These are phyloP conservation scores for Pseudogymnoascus sp. DNA, from an alignment of 2,329 filamentous ascomycete genomes.

Conservation along the genomic window DNA sequence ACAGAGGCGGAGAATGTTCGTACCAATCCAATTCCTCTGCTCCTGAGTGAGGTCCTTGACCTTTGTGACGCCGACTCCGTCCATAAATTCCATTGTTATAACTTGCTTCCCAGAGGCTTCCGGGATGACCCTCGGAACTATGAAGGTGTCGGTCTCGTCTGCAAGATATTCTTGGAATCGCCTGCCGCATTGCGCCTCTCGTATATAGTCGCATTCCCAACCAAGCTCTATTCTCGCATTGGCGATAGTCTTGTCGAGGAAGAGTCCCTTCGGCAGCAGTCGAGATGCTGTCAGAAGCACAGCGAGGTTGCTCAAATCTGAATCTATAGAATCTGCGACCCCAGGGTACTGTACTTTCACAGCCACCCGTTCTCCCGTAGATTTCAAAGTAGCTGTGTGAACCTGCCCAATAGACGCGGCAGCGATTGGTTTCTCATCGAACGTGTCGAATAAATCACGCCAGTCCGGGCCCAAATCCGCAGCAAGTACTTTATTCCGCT, in stretches of 20 bases:
- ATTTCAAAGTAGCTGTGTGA: conserved; percentile 72
- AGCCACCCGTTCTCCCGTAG: conserved; percentile 68
- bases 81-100: conserved; percentile 87
- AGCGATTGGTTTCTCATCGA: conserved; percentile 86
- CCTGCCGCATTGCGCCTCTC: conserved; percentile 73
- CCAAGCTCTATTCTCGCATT: conserved; percentile 86
- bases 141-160: conserved; percentile 66
- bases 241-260: conserved; percentile 93
- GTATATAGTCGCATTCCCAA: conserved; percentile 94
- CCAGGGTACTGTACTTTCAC: conserved; percentile 98
- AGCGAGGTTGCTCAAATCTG: conserved; percentile 87
- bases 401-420: conserved; percentile 97
- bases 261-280: conserved; percentile 82
- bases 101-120: conserved; percentile 81
- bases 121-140: conserved; percentile 67
- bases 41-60: conserved; percentile 66
- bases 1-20: conserved; percentile 84
- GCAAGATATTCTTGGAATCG: conserved; percentile 70
- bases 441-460: conserved; percentile 73
- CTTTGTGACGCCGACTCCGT: conserved; percentile 78
- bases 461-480: conserved; percentile 75
- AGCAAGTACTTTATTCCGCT: conserved; percentile 75
- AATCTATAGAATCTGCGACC: conserved; percentile 91
- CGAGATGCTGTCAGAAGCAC: conserved; percentile 85
- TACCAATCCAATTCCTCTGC: conserved; percentile 93